Conservation (phyloP, 202 grass and related monocot genomes). For the Setaria italica region DNA sequence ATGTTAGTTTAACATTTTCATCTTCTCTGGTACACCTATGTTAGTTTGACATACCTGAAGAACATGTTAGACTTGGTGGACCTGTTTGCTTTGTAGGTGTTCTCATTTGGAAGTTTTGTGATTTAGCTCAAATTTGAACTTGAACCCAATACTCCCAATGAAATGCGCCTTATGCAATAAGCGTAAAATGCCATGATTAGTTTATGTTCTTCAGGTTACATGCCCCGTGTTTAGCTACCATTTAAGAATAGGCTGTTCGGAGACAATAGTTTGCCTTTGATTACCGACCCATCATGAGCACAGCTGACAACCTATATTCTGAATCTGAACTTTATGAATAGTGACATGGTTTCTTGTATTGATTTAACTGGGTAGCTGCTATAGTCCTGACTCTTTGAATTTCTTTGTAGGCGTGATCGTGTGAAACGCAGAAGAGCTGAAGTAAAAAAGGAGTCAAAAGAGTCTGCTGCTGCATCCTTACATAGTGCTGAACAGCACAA, state of each 20-base stretch:
- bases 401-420: constrained; percentile 76
- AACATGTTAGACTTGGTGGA: too few relatives aligned
- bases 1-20: neutral
- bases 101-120: neutral
- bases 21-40: neutral
- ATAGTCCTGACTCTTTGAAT: constrained; percentile 11
- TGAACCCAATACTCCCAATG: neutral
- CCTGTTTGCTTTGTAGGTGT: neutral
- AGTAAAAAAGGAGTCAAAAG: constrained; percentile 56
- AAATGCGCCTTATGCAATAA: neutral
- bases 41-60: too few relatives aligned
- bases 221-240: neutral
- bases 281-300: neutral
- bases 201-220: neutral
- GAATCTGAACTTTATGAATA: neutral
- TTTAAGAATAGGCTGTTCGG: neutral
- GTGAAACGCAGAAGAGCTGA: constrained; percentile 83
- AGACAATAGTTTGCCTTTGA: too few relatives aligned
- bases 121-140: neutral
- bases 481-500: constrained; percentile 44
- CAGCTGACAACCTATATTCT: neutral
- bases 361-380: neutral
- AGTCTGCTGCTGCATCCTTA: neutral
- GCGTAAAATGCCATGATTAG: neutral
- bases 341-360: neutral